Evolutionary conservation across 1,139 yeast species (phyloP), one percentile per base, ranked within the genome.

Genomic region (Ogataea hybrid): DNA sequence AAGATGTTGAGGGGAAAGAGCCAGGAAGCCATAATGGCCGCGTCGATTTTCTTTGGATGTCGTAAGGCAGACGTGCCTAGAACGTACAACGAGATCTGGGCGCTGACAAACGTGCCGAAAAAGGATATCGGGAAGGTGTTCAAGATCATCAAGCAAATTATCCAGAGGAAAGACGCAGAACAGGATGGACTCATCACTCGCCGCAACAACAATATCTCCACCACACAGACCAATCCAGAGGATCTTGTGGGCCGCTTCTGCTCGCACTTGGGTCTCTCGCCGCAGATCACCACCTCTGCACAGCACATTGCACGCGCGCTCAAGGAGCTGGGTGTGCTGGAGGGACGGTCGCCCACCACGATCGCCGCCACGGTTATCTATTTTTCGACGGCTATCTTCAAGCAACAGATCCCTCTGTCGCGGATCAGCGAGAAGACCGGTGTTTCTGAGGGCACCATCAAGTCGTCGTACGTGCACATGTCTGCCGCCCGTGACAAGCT

Each of bases 321-420:
- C 57, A 87, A 88, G 58, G 96, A 86, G 46, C 84, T 84, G 47
- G 97, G 97, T 42, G 95, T 94, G 22, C 73, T 92, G 59, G 97
- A 96, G 7, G 98, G 98, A 56, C 79, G 97, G 54, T 88, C 97
- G 1, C 98, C 98, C 25, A 90, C 92, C 39, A 92, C 98, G 28
- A 88, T 92, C 58, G 97, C 98, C 0, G 97, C 97, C 6, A 95
- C 97, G 0, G 96, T 95, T 3, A 92, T 92, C 40, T 92, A 90
- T 66, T 84, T 92, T 86, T 89, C 97, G 4, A 85, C 94, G 5
- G 70, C 86, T 12, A 69, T 92, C 18, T 90, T 90, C 64, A 87
- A 87, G 28, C 81, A 71, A 44, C 64, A 62, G 18, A 60, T 71
- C 27, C 70, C 86, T 7, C 94, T 96, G 2, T 69, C 85, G 2